Base-by-base conservation (phyloP, 352 stramenopile genomes). In the Globisporangium perplexum region DNA sequence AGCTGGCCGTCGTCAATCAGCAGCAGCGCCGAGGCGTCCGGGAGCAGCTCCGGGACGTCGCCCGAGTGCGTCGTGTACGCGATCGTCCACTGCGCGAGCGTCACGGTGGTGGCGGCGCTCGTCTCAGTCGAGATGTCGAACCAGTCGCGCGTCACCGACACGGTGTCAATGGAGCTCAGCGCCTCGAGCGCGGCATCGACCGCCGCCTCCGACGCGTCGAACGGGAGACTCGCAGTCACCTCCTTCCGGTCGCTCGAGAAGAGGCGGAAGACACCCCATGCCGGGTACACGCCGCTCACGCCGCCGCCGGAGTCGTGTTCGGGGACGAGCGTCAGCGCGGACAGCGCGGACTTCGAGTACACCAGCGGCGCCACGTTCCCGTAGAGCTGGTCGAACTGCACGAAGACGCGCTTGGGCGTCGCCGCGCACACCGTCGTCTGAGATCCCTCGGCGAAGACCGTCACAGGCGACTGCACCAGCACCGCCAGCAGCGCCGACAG, bases 221-320 rank as follows among this genome's bases (percentile, higher is more conserved):
- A 93, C 11, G 66, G 68, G 20, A 97, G 64, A 11, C 50, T 53
- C 0, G 52, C 35, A 0, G 88, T 97, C 1, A 55, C 50, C 50
- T 86, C 73, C 2, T 47, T 71, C 42, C 66, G 66, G 14, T 70
- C 73, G 22, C 69, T 63, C 23, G 84, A 74, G 3, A 55, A 53
- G 0, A 98, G 59, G 1, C 55, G 71, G 60, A 97, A 97, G 10
- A 69, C 82, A 0, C 91, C 91, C 84, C 86, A 97, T 1, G 93
- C 67, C 2, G 88, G 88, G 28, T 93, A 90, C 22, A 97, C 72
- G 1, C 86, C 88, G 36, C 69, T 74, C 23, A 96, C 66, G 4
- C 56, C 66, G 24, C 83, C 83, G 22, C 72, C 82, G 0, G 56
- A 59, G 49, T 87, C 69, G 28, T 81, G 57, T 14, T 88, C 77